Base-by-base conservation (phyloP, 176 grass and related monocot species). In the Oryza coarctata region DNA sequence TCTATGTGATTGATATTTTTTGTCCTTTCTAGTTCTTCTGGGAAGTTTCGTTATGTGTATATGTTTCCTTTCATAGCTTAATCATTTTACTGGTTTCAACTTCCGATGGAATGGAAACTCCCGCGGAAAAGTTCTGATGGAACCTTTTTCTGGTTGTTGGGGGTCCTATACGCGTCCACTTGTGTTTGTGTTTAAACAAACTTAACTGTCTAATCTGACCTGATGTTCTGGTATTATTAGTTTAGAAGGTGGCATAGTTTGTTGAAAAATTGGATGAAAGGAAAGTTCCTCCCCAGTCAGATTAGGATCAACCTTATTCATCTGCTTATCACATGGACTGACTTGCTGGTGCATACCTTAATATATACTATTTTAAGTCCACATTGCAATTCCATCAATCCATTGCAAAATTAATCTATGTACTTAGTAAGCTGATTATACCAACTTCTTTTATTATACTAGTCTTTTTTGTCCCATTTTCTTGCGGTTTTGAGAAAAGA, bases 171-270 rank as follows among this genome's bases (percentile, higher is more conserved):
- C 47, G 2, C 22, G 1, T 34, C 5, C 27, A 68, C 43, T 30
- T 15, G 34, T 49, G 62, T 29, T 30, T 15, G 34, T 49, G 62
- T 29, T 83, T 35, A 68, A 68, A 57, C 45, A 80, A 68, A 38
- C 45, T 66, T 35, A 41, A 30, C n/a, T 66, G 15, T 47, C 86
- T 36, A 38, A 57, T 83, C 60, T 79, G 74, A 73, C 35, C 26
- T 15, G 41, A 32, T 28, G 69, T 50, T 44, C 12, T 27, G 7
- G 1, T 22, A 82, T 55, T 67, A 26, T 73, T 74, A 58, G 18
- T 75, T 74, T 60, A 70, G 3, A 70, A 43, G 18, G 50, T 76
- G 64, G 78, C 30, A 47, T 15, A 47, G 27, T 13, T 82, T 63
- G 38, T 15, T 76, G 49, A 61, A 47, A 60, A 33, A 69, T 68